Evolutionary conservation across 208 protist genomes (phyloP), one percentile per base, ranked within the genome.

Genomic region (Leishmania braziliensis): DNA sequence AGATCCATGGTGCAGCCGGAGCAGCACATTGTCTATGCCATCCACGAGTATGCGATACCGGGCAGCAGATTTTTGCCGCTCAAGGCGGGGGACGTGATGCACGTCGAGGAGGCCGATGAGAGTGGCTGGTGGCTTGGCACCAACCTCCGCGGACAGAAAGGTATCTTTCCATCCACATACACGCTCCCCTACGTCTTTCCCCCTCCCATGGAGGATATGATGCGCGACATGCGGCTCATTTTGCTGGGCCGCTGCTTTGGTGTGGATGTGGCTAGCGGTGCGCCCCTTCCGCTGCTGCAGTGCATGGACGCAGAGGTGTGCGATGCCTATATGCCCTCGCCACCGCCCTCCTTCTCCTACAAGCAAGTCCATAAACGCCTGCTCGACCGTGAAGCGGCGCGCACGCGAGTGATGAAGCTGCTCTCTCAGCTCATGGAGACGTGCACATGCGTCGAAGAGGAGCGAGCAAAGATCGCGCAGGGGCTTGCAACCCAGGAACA

Each of bases 101-200:
- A 88, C 75, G 86, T 95, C 5, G 58, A 93, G 6, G 93, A 95
- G 36, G 79, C 86, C 20, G 87, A 95, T 56, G 72, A 73, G 1
- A 95, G 88, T 56, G 93, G 93, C 23, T 96, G 93, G 93, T 96
- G 93, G 93, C 86, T 90, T 3, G 93, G 90, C 9, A 71, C 80
- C 3, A 96, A 95, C 75, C 36, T 79, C 26, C 74, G 79, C 2
- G 89, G 88, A 0, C 80, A 77, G 26, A 90, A 88, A 58, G 93
- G 93, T 46, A 74, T 96, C 26, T 89, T 96, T 39, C 93, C 93
- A 1, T 93, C 89, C n/a, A 95, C 93, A 18, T 95, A 91, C 78
- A 89, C 89, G 5, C 74, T 83, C 43, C 86, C 88, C 5, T 88
- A 90, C 50, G 46, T 79, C 23, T 83, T 91, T 65, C 84, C 76